Conservation (phyloP, 257 asterid genomes). For the Nemophila menziesii region DNA sequence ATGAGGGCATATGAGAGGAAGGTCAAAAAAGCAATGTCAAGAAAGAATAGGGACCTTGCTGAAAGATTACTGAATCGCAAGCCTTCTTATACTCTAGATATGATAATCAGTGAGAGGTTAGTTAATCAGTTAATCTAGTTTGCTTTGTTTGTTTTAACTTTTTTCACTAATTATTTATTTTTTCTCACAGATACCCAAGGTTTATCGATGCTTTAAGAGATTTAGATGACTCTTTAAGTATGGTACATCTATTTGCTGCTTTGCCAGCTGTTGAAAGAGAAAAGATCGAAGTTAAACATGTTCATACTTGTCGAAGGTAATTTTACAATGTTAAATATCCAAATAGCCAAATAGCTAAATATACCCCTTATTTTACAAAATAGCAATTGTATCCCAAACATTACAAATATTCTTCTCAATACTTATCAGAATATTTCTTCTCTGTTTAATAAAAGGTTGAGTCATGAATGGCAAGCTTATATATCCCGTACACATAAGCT, state of each 20-base stretch:
- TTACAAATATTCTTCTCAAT: no score
- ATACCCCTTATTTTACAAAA: no score
- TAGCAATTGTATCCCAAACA: no score
- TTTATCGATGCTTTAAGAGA: conserved; percentile 88
- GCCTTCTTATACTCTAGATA: conserved; percentile 74
- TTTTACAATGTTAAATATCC: no score
- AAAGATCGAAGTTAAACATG: conserved; percentile 61
- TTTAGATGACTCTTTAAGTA: conserved; percentile 89
- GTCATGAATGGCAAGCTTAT: conserved; percentile 98
- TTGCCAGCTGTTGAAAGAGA: conserved; percentile 88
- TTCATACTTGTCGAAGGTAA: conserved; percentile 89
- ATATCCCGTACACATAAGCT: conserved; percentile 80
- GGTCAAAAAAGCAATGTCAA: conserved; percentile 70
- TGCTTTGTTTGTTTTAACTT: background rate
- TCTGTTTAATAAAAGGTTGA: conserved; percentile 39
- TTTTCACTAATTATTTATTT: conserved; percentile 3
- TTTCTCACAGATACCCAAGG: conserved; percentile 57
- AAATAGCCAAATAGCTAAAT: no score
- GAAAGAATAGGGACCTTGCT: conserved; percentile 75
- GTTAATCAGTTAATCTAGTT: conserved; percentile 1
- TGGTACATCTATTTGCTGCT: conserved; percentile 96
- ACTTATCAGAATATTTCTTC: background rate
- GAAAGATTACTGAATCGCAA: conserved; percentile 64
- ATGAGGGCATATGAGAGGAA: conserved; percentile 61
- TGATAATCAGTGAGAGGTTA: conserved; percentile 76